A percentile compares a stretch with the other conserved stretches of the same genome.
phyloP scores from a whole-genome alignment of 192 early-diverging fungal species.

The Coemansia sp. region DNA sequence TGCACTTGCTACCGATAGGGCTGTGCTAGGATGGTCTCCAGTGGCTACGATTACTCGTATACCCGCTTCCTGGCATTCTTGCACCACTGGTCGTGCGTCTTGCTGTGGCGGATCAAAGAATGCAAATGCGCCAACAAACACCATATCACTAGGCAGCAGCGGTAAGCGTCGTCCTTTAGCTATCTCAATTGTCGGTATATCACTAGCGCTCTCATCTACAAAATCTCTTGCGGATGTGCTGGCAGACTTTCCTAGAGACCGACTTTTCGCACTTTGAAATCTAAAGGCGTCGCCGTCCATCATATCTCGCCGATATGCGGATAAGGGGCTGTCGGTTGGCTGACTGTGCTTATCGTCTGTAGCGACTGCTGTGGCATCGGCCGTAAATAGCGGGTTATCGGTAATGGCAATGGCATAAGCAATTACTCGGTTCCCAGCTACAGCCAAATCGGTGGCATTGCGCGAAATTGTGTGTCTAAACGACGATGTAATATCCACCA shows the following conservation, averaged over 20 bases:
- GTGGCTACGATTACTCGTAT: constrained; percentile 49
- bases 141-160: constrained; percentile 21
- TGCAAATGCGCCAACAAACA: constrained; percentile 50
- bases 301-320: neutral
- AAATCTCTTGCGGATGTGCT: too few species aligned
- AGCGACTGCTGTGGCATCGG: neutral
- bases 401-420: constrained; percentile 45
- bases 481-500: constrained; percentile 15
- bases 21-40: constrained; percentile 48
- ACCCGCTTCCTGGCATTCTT: constrained; percentile 43
- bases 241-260: neutral
- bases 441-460: constrained; percentile 32
- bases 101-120: constrained; percentile 47
- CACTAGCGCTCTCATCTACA: neutral
- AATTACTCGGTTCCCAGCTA: constrained; percentile 38
- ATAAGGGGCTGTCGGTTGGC: neutral
- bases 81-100: constrained; percentile 37
- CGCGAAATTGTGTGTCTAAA: constrained; percentile 28
- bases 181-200: constrained; percentile 7
- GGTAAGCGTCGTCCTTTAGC: neutral
- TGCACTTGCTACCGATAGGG: constrained; percentile 33
- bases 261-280: neutral
- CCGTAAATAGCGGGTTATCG: constrained; percentile 24
- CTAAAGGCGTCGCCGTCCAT: neutral
- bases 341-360: neutral